Evolutionary conservation across 257 asterid species (phyloP).

Genomic region (Capsicum rhomboideum): DNA sequence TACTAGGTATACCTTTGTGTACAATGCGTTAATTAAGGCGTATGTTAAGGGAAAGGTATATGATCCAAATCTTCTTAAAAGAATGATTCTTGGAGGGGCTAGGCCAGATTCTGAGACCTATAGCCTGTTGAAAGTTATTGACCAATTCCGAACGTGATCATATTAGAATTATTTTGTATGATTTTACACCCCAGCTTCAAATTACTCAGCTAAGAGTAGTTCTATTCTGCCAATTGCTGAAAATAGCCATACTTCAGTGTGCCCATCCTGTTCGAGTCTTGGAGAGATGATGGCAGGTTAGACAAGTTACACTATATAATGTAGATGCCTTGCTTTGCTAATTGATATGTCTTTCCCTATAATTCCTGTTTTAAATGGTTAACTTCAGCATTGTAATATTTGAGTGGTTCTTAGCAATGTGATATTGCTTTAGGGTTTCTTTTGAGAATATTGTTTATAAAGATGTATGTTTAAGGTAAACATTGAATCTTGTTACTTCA

Average conservation of each 20-base stretch:
- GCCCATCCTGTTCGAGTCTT: not conserved
- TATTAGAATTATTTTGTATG: not conserved
- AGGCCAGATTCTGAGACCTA: slow-evolving; percentile 91
- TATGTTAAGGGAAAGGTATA: slow-evolving; percentile 75
- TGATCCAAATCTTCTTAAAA: slow-evolving; percentile 64
- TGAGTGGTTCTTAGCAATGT: not conserved
- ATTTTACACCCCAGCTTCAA: not conserved
- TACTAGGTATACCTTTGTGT: slow-evolving; percentile 72
- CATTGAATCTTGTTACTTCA: not conserved
- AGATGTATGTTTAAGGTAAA: not conserved
- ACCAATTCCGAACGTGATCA: slow-evolving; percentile 38
- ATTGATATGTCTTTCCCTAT: not conserved
- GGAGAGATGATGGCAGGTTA: not conserved
- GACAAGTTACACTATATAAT: not conserved
- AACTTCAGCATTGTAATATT: not conserved
- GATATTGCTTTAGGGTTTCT: not conserved
- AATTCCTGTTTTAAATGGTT: not conserved
- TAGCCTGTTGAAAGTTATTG: slow-evolving; percentile 63
- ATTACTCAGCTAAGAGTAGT: not conserved
- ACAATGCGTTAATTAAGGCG: slow-evolving; percentile 66
- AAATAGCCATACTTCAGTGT: not conserved
- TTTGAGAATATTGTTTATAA: not conserved
- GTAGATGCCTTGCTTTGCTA: not conserved
- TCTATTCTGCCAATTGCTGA: not conserved
- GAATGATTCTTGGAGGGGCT: slow-evolving; percentile 90